These are phyloP conservation scores for Plasmodium inui DNA, from an alignment of 169 alveolate species.

Conservation along the genomic window DNA sequence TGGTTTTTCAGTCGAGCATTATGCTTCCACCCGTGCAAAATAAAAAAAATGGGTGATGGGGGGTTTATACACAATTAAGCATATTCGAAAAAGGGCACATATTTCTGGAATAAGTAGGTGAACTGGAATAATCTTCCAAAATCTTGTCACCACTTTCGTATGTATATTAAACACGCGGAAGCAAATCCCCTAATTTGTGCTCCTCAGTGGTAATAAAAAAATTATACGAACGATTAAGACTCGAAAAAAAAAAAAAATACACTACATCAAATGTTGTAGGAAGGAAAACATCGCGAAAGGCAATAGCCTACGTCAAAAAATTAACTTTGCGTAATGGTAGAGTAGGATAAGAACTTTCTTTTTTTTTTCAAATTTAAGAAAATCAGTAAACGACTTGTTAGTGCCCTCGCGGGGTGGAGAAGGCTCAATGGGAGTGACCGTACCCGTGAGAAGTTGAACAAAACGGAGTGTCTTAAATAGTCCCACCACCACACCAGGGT, in stretches of 20 bases:
- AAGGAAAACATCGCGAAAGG: background rate
- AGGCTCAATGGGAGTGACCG: background rate
- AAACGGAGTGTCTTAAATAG: background rate
- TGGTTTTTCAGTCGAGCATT: conserved; percentile 1
- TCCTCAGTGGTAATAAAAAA: background rate
- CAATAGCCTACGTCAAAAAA: background rate
- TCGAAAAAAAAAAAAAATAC: background rate
- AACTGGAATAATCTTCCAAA: background rate
- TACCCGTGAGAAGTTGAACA: background rate
- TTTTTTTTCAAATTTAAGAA: background rate
- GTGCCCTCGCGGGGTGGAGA: background rate
- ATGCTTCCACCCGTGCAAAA: background rate
- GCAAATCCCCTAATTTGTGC: background rate
- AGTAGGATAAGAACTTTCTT: background rate
- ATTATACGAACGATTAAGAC: background rate
- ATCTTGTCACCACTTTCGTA: background rate
- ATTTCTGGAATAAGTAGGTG: background rate
- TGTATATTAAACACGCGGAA: background rate
- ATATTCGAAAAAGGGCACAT: background rate
- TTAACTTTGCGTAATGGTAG: background rate
- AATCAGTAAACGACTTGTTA: background rate
- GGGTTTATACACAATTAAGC: background rate
- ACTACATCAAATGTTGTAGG: background rate
- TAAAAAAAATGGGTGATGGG: background rate
- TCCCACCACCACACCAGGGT: background rate